These are phyloP conservation scores for Mortierella sp. DNA, from an alignment of 371 early-diverging fungal species.

Conservation along the genomic window DNA sequence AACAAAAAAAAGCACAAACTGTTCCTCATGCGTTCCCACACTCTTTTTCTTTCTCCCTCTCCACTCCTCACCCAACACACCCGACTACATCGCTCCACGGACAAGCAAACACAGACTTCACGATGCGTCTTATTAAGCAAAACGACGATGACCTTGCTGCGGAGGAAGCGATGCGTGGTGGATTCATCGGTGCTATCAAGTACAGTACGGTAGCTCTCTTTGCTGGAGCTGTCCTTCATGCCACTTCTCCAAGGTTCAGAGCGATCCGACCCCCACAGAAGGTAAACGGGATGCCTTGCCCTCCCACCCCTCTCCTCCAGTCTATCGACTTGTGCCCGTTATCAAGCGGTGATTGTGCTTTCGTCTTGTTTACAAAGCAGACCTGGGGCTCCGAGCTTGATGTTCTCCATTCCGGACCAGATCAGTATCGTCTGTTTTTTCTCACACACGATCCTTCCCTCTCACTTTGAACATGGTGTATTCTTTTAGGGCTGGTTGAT, in stretches of 20 bases:
- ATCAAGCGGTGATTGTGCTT: too few relatives aligned
- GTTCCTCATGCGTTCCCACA: background rate
- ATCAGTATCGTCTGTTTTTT: too few relatives aligned
- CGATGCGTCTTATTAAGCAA: constrained; percentile 49
- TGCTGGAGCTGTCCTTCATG: constrained; percentile 34
- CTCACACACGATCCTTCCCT: too few relatives aligned
- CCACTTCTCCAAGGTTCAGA: constrained; percentile 43
- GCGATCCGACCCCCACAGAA: constrained; percentile 47
- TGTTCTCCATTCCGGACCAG: too few relatives aligned
- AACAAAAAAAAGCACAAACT: too few relatives aligned
- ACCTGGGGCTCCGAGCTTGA: too few relatives aligned
- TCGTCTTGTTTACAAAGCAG: too few relatives aligned
- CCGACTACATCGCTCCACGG: background rate
- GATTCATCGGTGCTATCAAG: constrained; percentile 45
- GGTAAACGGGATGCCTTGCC: constrained; percentile 21
- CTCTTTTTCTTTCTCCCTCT: background rate
- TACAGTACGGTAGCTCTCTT: constrained; percentile 49
- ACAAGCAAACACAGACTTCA: background rate
- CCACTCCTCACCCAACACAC: background rate
- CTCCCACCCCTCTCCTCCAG: too few relatives aligned
- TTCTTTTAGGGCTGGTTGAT: constrained; percentile 43
- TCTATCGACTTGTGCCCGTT: background rate
- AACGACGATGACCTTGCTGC: constrained; percentile 49
- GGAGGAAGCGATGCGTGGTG: constrained; percentile 49
- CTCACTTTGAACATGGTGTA: too few relatives aligned